Evolutionary conservation across 495 filamentous ascomycete species (phyloP).

Genomic region (Tuber borchii): DNA sequence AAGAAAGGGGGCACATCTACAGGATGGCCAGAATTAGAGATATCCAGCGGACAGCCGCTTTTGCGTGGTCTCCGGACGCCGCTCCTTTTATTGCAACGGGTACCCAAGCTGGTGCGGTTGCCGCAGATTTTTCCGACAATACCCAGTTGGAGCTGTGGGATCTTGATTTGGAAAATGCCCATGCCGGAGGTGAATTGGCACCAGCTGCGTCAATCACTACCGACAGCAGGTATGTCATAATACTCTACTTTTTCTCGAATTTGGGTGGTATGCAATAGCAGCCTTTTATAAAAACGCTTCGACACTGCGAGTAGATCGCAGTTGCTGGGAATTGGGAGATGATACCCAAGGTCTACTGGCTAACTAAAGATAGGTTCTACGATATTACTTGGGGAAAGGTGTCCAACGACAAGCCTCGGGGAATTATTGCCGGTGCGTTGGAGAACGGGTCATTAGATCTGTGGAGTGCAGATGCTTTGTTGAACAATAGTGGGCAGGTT

Average conservation of each 20-base stretch:
- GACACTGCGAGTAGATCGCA: no score
- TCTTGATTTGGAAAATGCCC: conserved; percentile 65
- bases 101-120: conserved; percentile 87
- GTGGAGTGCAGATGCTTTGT: conserved; percentile 69
- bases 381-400: conserved; percentile 89
- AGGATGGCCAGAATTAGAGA: conserved; percentile 88
- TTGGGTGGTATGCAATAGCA: no score
- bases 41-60: conserved; percentile 91
- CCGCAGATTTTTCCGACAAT: conserved; percentile 95
- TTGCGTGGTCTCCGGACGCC: conserved; percentile 85
- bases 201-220: conserved; percentile 74
- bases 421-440: conserved; percentile 88
- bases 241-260: no score
- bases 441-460: conserved; percentile 95
- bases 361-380: conserved; percentile 65
- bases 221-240: conserved; percentile 69
- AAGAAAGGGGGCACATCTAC: conserved; percentile 35
- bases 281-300: no score
- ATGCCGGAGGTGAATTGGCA: conserved; percentile 73
- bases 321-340: background rate
- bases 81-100: conserved; percentile 85
- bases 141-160: conserved; percentile 97
- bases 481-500: conserved; percentile 32
- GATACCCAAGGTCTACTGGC: conserved; percentile 1
- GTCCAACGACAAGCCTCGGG: conserved; percentile 64